Evolutionary conservation across 345 rosid species (phyloP), one percentile per base, ranked within the genome.

Genomic region (Brassica nigra): DNA sequence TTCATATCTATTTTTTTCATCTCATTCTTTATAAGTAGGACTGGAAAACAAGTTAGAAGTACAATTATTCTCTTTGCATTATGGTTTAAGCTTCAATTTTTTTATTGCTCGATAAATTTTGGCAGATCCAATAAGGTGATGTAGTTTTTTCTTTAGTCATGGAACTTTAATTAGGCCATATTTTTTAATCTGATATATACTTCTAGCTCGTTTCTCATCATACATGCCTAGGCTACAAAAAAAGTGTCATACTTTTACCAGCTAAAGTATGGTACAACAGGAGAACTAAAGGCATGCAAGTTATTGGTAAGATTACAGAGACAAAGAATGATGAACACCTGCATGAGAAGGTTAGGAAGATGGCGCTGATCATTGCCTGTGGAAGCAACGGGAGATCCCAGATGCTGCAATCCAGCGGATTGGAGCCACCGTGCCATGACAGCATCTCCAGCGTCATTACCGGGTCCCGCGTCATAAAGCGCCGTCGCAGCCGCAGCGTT

Each of bases 291-390:
- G 30, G 68, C 80, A 80, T 75, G 79, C 80, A 63, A 23, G 15
- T 44, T 44, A 12, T 4, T 44, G 6, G 6, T n/a, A 44, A 44
- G 0, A 44, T 11, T 12, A n/a, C n/a, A n/a, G n/a, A n/a, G n/a
- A n/a, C n/a, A n/a, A n/a, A n/a, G n/a, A n/a, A n/a, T n/a, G n/a
- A n/a, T n/a, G 55, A 52, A 0, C 83, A 96, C 99, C 98, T 93
- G 98, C 97, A 90, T 87, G 77, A 96, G 84, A 68, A 91, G 86
- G 84, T 91, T 95, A 62, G 99, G 99, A 16, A 90, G 92, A 81
- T 81, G 89, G 63, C 97, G 97, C 27, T 96, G 92, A 80, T 96
- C 99, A 64, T 88, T 84, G 77, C 89, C 90, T 0, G 58, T 18
- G 62, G 62, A 55, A 55, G 62, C 29, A 16, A 55, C 27, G 62